Base-by-base conservation (phyloP, 495 filamentous ascomycete species). In the Cladorrhinum samala region DNA sequence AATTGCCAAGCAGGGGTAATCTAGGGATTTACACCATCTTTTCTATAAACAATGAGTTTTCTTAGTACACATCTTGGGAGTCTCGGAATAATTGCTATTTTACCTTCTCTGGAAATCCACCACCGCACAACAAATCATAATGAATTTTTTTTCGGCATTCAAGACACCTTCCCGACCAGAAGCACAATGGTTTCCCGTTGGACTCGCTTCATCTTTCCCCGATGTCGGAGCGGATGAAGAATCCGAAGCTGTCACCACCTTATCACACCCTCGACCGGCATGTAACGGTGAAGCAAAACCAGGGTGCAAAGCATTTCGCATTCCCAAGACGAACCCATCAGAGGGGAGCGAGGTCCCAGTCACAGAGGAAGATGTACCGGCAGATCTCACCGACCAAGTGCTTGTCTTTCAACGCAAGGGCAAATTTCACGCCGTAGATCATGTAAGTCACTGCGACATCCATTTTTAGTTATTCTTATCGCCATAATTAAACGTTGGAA, bases 351-450 rank as follows among this genome's bases (percentile, higher is more conserved):
- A 81, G 17, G 56, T 68, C 2, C 72, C 72, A 0, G 46, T 60
- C 14, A 50, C 59, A 44, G 55, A 23, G 2, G 57, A 50, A 1
- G 40, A 58, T 9, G 49, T 55, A n/a, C 52, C 55, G 3, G 66
- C 63, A 8, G 72, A 77, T 11, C 50, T 83, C 55, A 74, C 72
- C 19, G 77, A 83, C 24, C 79, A 84, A 52, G 78, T 83, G 0
- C 63, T 84, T 11, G 73, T 84, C 0, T 84, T 83, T 50, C 71
- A 73, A 56, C 80, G 78, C 20, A 73, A 72, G 50, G 79, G 75
- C 20, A 81, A 78, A 49, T 53, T 83, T 13, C 79, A 83, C 61
- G 80, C 81, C 5, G 69, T 83, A 45, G 79, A 83, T 44, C 79
- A 84, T 67, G 81, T 83, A 58, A 68, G 78, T 71, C 7, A 0